These are phyloP conservation scores for Alternaria burnsii DNA, from an alignment of 2,329 filamentous ascomycete species.

Conservation along the genomic window DNA sequence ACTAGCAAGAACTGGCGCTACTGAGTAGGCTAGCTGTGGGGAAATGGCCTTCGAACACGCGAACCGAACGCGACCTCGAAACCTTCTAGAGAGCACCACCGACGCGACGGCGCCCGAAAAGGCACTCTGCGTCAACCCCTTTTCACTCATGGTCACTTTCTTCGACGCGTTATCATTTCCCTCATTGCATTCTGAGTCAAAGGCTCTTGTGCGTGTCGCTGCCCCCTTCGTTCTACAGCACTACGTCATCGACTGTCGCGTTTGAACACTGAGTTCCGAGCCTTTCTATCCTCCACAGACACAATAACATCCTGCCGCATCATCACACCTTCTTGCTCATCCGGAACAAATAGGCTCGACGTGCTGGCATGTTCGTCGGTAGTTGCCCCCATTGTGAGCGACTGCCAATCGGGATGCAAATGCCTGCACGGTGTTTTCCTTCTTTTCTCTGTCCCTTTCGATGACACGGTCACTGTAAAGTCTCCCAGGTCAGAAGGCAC, in stretches of 20 bases:
- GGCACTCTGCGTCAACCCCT: too few relatives aligned
- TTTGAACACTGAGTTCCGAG: neutral
- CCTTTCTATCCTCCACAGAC: constrained; percentile 20
- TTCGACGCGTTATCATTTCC: too few relatives aligned
- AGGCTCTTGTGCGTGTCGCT: neutral
- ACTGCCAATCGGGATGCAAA: constrained; percentile 18
- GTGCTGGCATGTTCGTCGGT: constrained; percentile 33
- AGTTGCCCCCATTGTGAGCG: constrained; percentile 19
- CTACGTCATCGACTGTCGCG: constrained; percentile 1
- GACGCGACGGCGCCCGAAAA: too few relatives aligned
- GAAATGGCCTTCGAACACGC: too few relatives aligned
- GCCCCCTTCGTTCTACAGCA: neutral
- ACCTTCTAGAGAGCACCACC: too few relatives aligned
- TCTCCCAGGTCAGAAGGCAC: constrained; percentile 21
- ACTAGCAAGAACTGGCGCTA: too few relatives aligned
- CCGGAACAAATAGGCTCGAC: constrained; percentile 26
- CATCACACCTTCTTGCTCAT: constrained; percentile 25
- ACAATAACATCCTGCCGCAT: constrained; percentile 28
- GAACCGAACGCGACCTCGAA: too few relatives aligned
- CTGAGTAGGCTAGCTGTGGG: too few relatives aligned
- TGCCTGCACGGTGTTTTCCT: constrained; percentile 19
- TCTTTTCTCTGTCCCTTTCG: constrained; percentile 15
- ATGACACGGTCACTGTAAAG: constrained; percentile 25
- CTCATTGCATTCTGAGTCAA: too few relatives aligned
- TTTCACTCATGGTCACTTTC: too few relatives aligned